A percentile compares a stretch with the other conserved stretches of the same genome.
phyloP scores from a whole-genome alignment of 1,284 basidiomycete genomes.

The Moniliophthora roreri region DNA sequence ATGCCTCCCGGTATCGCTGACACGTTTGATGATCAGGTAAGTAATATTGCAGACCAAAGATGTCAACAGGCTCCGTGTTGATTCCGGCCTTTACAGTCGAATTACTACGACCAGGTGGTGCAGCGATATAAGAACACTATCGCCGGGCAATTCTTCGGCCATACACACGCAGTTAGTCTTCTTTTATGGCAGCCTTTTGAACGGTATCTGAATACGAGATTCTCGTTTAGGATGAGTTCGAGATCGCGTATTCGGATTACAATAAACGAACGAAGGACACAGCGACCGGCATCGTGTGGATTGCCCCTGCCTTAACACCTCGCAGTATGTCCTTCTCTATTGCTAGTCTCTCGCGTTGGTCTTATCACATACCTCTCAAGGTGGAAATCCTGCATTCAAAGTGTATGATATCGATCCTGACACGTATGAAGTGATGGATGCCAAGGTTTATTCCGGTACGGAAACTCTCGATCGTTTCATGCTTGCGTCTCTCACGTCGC shows the following conservation, averaged over 20 bases:
- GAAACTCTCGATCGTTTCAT: neutral
- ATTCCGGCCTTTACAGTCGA: constrained; percentile 35
- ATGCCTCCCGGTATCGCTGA: constrained; percentile 52
- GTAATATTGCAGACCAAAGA: neutral
- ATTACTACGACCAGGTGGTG: constrained; percentile 58
- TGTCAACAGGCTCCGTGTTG: neutral
- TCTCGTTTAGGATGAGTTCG: constrained; percentile 47
- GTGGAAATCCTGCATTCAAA: constrained; percentile 51
- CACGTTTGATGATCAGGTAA: constrained; percentile 38
- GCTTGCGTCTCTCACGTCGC: neutral
- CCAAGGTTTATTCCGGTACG: constrained; percentile 41
- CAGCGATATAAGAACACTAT: constrained; percentile 58
- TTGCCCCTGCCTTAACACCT: constrained; percentile 55
- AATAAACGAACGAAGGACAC: constrained; percentile 45
- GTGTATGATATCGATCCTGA: constrained; percentile 54
- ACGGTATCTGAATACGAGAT: neutral
- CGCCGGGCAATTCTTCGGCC: constrained; percentile 50
- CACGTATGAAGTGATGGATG: constrained; percentile 53
- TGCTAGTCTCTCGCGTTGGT: no score
- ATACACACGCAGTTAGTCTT: constrained; percentile 35
- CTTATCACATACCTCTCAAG: no score
- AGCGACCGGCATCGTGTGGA: constrained; percentile 48
- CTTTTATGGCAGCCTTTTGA: neutral
- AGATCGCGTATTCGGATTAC: constrained; percentile 57
- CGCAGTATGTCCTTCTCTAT: constrained; percentile 48